Evolutionary conservation across 2,329 filamentous ascomycete species (phyloP).

Genomic region (Clonostachys byssicola): DNA sequence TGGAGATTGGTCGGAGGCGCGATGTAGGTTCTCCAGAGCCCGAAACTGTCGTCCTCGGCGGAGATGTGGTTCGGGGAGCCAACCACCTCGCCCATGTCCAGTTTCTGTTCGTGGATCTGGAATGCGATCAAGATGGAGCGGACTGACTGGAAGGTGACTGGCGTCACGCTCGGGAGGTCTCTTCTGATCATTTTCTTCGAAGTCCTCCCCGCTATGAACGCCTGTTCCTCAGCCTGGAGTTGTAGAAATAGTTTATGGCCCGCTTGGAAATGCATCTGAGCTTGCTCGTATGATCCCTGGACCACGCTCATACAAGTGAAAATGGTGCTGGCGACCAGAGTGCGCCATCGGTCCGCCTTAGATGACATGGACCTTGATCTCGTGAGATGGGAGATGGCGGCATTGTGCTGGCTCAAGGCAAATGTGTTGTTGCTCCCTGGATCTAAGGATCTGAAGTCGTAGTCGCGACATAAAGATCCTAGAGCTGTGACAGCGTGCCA

Average conservation of each 20-base stretch:
- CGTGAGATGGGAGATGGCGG: conserved; percentile 7
- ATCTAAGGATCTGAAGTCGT: neutral
- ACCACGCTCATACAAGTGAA: conserved; percentile 10
- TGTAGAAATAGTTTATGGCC: conserved; percentile 2
- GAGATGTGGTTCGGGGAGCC: no score
- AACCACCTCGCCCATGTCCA: no score
- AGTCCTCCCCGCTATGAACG: no score
- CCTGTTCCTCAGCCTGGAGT: no score
- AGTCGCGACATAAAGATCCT: conserved; percentile 7
- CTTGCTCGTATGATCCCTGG: conserved; percentile 8
- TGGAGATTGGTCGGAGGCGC: no score
- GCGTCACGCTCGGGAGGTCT: no score
- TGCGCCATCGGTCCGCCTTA: conserved; percentile 3
- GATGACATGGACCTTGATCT: neutral
- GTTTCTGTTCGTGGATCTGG: no score
- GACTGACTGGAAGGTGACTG: no score
- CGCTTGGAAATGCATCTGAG: conserved; percentile 5
- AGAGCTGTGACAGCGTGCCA: conserved; percentile 11
- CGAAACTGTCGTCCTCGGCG: no score
- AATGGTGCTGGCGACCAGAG: conserved; percentile 9
- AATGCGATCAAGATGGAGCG: no score
- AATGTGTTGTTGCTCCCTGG: conserved; percentile 1
- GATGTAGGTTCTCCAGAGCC: no score
- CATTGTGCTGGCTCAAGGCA: conserved; percentile 8
- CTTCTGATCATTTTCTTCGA: no score